Conservation (phyloP, 106 monocot species). For the Dendrobium catenatum region DNA sequence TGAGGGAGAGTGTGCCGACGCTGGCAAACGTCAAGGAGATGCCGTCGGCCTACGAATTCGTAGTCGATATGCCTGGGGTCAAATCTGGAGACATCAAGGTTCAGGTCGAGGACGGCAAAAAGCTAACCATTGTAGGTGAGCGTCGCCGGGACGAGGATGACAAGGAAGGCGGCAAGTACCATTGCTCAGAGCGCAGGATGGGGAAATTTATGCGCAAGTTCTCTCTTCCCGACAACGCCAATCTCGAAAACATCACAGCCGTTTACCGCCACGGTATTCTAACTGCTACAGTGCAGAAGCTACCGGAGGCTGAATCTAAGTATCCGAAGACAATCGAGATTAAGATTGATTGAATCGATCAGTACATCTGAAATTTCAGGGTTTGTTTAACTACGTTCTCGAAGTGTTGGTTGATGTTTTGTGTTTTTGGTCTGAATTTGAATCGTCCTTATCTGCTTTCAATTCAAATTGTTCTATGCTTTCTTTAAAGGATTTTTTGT, state of each 20-base stretch:
- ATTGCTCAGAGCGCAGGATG: conserved; percentile 60
- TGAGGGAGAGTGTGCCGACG: conserved; percentile 51
- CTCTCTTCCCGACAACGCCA: conserved; percentile 45
- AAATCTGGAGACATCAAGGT: conserved; percentile 45
- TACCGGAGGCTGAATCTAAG: conserved; percentile 72
- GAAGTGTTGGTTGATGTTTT: too few relatives aligned
- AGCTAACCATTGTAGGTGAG: conserved; percentile 40
- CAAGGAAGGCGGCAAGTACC: conserved; percentile 29
- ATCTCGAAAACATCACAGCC: conserved; percentile 40
- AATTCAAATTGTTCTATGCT: too few relatives aligned
- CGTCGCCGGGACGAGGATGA: conserved; percentile 18
- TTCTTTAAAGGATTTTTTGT: too few relatives aligned
- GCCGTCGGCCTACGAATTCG: conserved; percentile 45
- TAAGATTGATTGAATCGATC: conserved; percentile 25
- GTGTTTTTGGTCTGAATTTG: too few relatives aligned
- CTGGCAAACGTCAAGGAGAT: conserved; percentile 76
- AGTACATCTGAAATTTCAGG: not conserved
- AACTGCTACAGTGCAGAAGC: conserved; percentile 55
- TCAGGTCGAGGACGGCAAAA: conserved; percentile 39
- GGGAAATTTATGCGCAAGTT: conserved; percentile 77
- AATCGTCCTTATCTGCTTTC: too few relatives aligned
- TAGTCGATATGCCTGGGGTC: conserved; percentile 82
- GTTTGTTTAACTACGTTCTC: not conserved
- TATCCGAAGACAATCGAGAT: conserved; percentile 79
- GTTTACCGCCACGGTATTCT: conserved; percentile 58